Conservation (phyloP, 305 asterid genomes). For the Fraxinus sp. region DNA sequence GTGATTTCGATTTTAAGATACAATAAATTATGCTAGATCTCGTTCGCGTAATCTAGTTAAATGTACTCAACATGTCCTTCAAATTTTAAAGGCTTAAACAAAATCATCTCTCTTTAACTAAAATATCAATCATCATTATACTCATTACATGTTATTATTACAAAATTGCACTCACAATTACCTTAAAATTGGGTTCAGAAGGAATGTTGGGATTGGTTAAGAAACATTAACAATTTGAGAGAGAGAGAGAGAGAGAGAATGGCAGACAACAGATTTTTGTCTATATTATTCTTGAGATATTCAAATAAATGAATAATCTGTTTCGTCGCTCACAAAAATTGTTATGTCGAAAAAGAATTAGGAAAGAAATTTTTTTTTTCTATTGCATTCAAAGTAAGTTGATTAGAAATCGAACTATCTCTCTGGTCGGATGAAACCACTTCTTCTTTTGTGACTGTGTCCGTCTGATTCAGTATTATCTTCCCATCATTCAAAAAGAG, state of each 20-base stretch:
- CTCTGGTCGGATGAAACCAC: no score
- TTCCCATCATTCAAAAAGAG: no score
- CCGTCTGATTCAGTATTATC: no score
- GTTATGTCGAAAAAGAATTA: not conserved
- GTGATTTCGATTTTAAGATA: no score
- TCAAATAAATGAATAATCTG: conserved; percentile 46
- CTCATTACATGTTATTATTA: not conserved
- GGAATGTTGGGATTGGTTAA: conserved; percentile 29
- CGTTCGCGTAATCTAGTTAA: not conserved
- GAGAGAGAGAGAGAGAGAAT: conserved; percentile 10
- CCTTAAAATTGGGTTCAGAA: not conserved
- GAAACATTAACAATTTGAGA: not conserved
- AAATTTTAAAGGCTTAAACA: not conserved
- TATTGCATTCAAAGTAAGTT: not conserved
- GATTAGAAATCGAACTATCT: no score
- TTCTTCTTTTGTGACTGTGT: no score
- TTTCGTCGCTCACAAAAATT: not conserved
- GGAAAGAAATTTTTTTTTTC: not conserved
- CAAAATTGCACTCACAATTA: not conserved
- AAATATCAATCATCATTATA: not conserved
- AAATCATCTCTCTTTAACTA: not conserved
- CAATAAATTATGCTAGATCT: no score
- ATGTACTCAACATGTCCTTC: not conserved
- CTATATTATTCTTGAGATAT: conserved; percentile 55
- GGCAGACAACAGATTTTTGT: conserved; percentile 33